Evolutionary conservation across 1,139 yeast species (phyloP), one percentile per base, ranked within the genome.

Genomic region (Hemisphaericaspora xylanilytica): DNA sequence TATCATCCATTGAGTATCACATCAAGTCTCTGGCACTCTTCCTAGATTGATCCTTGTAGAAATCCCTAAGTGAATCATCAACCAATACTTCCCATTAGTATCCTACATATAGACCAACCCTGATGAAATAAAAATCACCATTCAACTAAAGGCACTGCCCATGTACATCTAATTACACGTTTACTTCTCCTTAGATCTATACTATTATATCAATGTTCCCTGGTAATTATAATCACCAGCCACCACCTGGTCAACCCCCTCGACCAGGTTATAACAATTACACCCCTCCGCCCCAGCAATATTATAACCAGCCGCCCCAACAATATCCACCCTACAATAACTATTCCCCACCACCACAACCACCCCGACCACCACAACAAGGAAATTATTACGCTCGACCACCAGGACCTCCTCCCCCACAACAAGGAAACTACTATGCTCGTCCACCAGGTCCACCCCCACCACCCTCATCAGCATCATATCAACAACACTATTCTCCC

Each of bases 221-320:
- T 40, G 69, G 70, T 17, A 49, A 52, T 36, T 44, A 43, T 31
- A 11, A 17, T 12, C 39, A 46, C 25, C 47, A 45, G 13, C 56
- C 63, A 17, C 62, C 52, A 21, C 48, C 31, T 15, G 31, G 31
- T 11, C 38, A 22, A 12, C 47, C 48, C 5, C 43, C 48, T 8
- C 54, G 52, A 9, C 52, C 42, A 32, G 45, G 45, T 7, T 50
- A 52, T 36, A 45, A 43, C 34, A 9, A 24, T 24, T 39, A 48
- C 14, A 13, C 57, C 63, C 42, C 28, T 12, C 47, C 46, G n/a
- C 41, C 43, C 10, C 53, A 53, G 8, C 52, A 43, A 30, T 44
- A 44, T 4, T 29, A 38, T 11, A 14, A 31, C 40, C 40, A 47
- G 9, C 32, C 30, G 3, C 28, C 45, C 32, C 41, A 42, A 22